These are phyloP conservation scores for Aspergillus ochraceus DNA, from an alignment of 2,329 filamentous ascomycete genomes.

Conservation along the genomic window DNA sequence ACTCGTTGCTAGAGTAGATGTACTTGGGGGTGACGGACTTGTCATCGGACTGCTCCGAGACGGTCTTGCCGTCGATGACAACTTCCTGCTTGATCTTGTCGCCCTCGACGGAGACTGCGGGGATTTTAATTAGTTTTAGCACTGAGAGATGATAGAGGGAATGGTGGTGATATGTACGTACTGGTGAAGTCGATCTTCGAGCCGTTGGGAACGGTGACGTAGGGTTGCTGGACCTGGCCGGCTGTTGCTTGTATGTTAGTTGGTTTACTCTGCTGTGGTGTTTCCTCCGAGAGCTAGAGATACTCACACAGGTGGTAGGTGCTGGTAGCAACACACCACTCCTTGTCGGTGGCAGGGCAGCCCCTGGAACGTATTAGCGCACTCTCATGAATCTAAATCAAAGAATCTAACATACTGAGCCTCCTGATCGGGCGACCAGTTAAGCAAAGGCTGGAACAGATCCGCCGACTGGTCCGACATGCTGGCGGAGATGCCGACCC, in stretches of 20 bases:
- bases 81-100: conserved; percentile 1
- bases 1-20: conserved; percentile 13
- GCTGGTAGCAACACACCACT: conserved; percentile 11
- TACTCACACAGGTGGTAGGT: conserved; percentile 7
- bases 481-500: conserved; percentile 8
- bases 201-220: not conserved
- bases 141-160: not conserved
- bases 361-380: not conserved
- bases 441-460: conserved; percentile 11
- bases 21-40: conserved; percentile 6
- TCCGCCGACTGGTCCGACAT: conserved; percentile 4
- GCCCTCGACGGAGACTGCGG: not conserved
- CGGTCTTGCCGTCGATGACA: not conserved
- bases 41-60: conserved; percentile 9
- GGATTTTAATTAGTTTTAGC: not conserved
- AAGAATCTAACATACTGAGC: conserved; percentile 1
- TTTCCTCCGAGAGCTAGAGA: not conserved
- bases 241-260: not conserved
- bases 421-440: conserved; percentile 13
- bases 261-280: not conserved
- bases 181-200: not conserved
- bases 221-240: not conserved
- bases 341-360: conserved; percentile 2
- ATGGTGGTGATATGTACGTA: not conserved
- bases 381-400: not conserved